Conservation (phyloP, 2,329 filamentous ascomycete genomes). For the Clarireedia monteithiana region DNA sequence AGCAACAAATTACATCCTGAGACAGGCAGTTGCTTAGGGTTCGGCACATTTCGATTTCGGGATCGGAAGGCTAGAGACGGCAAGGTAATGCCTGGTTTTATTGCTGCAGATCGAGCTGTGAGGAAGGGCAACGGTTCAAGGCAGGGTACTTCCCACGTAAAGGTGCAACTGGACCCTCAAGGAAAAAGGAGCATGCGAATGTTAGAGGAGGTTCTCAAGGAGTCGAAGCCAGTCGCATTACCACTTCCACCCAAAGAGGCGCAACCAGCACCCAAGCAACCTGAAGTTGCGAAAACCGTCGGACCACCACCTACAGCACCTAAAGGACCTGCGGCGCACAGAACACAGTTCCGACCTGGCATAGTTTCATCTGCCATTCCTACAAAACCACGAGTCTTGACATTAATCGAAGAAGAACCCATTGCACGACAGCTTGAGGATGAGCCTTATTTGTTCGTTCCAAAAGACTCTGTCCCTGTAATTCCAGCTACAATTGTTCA, state of each 20-base stretch:
- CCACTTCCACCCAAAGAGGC: conserved; percentile 28
- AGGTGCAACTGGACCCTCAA: conserved; percentile 83
- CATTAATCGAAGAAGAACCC: conserved; percentile 50
- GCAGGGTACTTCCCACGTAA: conserved; percentile 69
- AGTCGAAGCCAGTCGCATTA: conserved; percentile 39
- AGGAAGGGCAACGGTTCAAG: conserved; percentile 69
- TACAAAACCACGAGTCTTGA: conserved; percentile 40
- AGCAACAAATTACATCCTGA: conserved; percentile 93
- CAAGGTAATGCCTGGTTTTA: conserved; percentile 58
- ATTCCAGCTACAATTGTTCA: conserved; percentile 80
- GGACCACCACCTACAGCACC: conserved; percentile 78
- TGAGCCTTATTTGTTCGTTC: conserved; percentile 85
- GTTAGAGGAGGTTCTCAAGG: conserved; percentile 66
- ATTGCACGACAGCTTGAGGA: conserved; percentile 64
- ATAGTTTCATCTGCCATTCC: conserved; percentile 28
- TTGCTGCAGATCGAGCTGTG: conserved; percentile 75
- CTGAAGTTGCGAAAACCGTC: conserved; percentile 38
- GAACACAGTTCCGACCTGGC: conserved; percentile 24
- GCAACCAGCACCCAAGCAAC: conserved; percentile 27
- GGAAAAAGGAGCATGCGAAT: conserved; percentile 73
- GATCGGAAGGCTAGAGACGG: conserved; percentile 47
- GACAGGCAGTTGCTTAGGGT: conserved; percentile 87
- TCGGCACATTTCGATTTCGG: conserved; percentile 84
- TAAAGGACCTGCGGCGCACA: conserved; percentile 54
- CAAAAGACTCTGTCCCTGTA: conserved; percentile 80